Conservation (phyloP, 2,329 filamentous ascomycete genomes). For the Alternaria arborescens region DNA sequence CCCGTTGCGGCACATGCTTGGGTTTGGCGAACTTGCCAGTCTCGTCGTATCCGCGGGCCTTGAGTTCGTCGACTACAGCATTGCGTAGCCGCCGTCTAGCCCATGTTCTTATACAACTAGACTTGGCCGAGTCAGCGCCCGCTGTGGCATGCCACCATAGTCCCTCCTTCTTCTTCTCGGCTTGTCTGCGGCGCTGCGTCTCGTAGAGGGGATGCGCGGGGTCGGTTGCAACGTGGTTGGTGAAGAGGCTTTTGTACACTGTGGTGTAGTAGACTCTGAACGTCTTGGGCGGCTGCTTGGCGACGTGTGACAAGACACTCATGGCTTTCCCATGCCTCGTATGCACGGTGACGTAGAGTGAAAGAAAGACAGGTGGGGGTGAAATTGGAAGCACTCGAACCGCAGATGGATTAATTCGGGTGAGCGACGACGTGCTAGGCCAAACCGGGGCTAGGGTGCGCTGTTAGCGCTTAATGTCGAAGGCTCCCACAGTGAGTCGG, state of each 20-base stretch:
- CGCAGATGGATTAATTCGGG: constrained; percentile 1
- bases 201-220: constrained; percentile 38
- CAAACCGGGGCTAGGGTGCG: neutral
- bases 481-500: constrained; percentile 26
- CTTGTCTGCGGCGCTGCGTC: constrained; percentile 27
- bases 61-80: constrained; percentile 43
- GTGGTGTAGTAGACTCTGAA: constrained; percentile 37
- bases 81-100: constrained; percentile 39
- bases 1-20: neutral
- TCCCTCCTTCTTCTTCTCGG: constrained; percentile 31
- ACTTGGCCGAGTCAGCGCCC: constrained; percentile 36
- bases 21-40: constrained; percentile 32
- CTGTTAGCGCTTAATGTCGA: constrained; percentile 21
- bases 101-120: constrained; percentile 45
- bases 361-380: neutral
- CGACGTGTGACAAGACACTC: constrained; percentile 20
- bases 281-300: constrained; percentile 21
- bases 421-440: constrained; percentile 14
- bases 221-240: constrained; percentile 33
- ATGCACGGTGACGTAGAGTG: constrained; percentile 15
- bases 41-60: constrained; percentile 37
- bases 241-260: constrained; percentile 35
- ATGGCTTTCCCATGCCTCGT: constrained; percentile 19
- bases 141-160: constrained; percentile 47
- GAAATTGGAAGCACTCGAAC: neutral